Percentiles rank a stretch among this genome's conserved stretches.
phyloP scores from a whole-genome alignment of 352 stramenopile species.

The Phytophthora europaea region DNA sequence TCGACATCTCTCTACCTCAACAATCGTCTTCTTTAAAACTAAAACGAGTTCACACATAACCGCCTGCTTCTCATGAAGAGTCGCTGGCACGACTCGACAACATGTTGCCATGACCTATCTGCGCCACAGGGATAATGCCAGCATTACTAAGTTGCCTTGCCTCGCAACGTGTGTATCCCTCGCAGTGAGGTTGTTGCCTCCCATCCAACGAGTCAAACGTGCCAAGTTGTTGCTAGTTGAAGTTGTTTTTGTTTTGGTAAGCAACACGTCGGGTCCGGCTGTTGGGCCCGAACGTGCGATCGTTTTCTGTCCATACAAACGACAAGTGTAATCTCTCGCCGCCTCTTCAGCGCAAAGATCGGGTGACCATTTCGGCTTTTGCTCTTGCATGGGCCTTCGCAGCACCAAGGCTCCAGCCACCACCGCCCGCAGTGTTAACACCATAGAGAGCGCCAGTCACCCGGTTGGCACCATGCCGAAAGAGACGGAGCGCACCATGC shows the following conservation, averaged over 20 bases:
- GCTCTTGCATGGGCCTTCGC: slow-evolving; percentile 28
- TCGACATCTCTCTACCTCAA: slow-evolving; percentile 18
- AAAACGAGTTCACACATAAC: slow-evolving; percentile 3
- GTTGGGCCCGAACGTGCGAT: not conserved
- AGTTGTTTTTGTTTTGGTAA: slow-evolving; percentile 25
- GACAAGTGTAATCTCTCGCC: slow-evolving; percentile 5
- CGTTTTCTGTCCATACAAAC: slow-evolving; percentile 25
- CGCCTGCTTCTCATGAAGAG: slow-evolving; percentile 12
- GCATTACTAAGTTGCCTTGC: not conserved
- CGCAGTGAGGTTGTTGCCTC: not conserved
- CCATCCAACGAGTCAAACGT: not conserved
- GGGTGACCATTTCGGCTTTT: slow-evolving; percentile 35
- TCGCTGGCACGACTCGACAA: slow-evolving; percentile 8
- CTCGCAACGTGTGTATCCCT: not conserved
- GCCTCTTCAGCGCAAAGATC: slow-evolving; percentile 30
- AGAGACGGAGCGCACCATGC: slow-evolving; percentile 68
- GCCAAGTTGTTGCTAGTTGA: slow-evolving; percentile 17
- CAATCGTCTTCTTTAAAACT: not conserved
- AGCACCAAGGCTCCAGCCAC: slow-evolving; percentile 23
- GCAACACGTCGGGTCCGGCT: slow-evolving; percentile 23
- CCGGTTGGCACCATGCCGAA: slow-evolving; percentile 30
- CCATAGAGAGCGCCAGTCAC: slow-evolving; percentile 4
- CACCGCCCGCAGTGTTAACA: not conserved
- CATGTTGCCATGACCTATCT: not conserved
- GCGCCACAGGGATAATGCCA: not conserved